Base-by-base conservation (phyloP, 2,329 filamentous ascomycete species). In the Aspergillus bombycis region DNA sequence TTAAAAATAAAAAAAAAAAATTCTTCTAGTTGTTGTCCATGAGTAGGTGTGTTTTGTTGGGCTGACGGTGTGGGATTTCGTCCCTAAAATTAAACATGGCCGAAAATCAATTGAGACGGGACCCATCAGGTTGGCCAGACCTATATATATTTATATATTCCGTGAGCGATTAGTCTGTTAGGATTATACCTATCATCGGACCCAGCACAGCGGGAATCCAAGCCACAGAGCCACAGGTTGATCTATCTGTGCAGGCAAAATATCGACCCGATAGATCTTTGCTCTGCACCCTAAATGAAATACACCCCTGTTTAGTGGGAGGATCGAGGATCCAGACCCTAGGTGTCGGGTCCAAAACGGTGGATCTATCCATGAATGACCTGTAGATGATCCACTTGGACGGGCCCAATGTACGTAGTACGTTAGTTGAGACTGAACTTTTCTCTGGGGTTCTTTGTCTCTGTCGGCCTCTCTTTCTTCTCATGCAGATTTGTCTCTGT, bases 351-450 rank as follows among this genome's bases (percentile, higher is more conserved):
- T 55, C 14, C 11, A 21, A 11, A 8, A 19, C 21, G 52, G 52
- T 55, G 52, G 52, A 55, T 41, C 52, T 23, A 55, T 55, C 52
- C n/a, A 38, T 38, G 32, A 26, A 38, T 38, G 32, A 55, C n/a
- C 30, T 55, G 52, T 55, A 21, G 52, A 4, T 55, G 52, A 55
- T 55, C 52, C 52, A 55, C 52, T 55, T 55, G 4, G 32, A 34
- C 9, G 19, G 28, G 28, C 12, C 48, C 28, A 52, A n/a, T 19
- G 26, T 16, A n/a, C n/a, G n/a, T n/a, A n/a, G n/a, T n/a, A n/a
- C n/a, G n/a, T n/a, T n/a, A 50, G 46, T 26, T 50, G 7, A 28
- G 23, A 50, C 26, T 32, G 28, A 14, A 52, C 16, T n/a, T 32
- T 21, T 52, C 16, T 52, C 19, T 52, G 16, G 21, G 6, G 16